Evolutionary conservation across 2,329 filamentous ascomycete species (phyloP).

Genomic region (Zymoseptoria pseudotritici): DNA sequence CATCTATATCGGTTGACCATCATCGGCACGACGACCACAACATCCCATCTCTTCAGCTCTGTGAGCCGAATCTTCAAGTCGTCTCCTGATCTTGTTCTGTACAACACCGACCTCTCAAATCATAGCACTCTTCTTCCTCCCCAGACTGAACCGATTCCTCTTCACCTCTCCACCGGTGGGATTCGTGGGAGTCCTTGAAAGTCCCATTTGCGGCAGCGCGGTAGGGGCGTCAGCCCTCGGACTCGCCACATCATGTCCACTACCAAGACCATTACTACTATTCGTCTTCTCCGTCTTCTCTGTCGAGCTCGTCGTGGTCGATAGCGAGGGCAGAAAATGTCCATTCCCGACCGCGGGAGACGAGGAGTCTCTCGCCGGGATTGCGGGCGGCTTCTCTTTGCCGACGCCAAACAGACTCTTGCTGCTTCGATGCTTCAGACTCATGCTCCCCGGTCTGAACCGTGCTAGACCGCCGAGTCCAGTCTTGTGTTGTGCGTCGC

Average conservation of each 20-base stretch:
- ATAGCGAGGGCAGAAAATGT: background rate
- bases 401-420: slow-evolving; percentile 39
- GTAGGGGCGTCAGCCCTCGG: slow-evolving; percentile 5
- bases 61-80: background rate
- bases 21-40: background rate
- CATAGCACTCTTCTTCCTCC: slow-evolving; percentile 58
- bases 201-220: background rate
- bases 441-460: slow-evolving; percentile 63
- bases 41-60: background rate
- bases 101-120: slow-evolving; percentile 1
- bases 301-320: background rate
- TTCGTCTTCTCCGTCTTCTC: slow-evolving; percentile 3
- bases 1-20: background rate
- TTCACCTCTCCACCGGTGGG: slow-evolving; percentile 30
- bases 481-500: slow-evolving; percentile 13
- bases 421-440: slow-evolving; percentile 52
- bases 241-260: background rate
- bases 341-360: background rate
- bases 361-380: slow-evolving; percentile 9
- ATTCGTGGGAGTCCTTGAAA: background rate
- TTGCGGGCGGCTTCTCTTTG: slow-evolving; percentile 35
- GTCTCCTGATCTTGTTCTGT: background rate
- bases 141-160: slow-evolving; percentile 60
- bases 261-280: background rate
- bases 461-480: slow-evolving; percentile 49